A percentile compares a stretch with the other conserved stretches of the same genome.
Evolutionary conservation across 345 rosid species (phyloP).

Genomic region (Noccaea caerulescens): DNA sequence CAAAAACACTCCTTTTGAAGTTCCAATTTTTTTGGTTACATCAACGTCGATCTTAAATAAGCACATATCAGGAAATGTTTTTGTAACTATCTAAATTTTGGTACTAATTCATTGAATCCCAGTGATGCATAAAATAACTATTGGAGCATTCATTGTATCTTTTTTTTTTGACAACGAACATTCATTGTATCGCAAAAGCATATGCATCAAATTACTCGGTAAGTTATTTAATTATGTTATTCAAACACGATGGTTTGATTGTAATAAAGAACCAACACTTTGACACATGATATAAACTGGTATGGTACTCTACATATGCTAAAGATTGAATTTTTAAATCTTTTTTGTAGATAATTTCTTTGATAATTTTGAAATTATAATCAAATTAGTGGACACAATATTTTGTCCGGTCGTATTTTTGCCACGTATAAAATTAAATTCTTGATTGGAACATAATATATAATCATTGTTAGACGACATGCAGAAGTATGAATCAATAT

Average conservation of each 20-base stretch:
- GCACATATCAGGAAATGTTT: constrained; percentile 4
- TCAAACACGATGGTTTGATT: constrained; percentile 24
- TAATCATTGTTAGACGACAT: constrained; percentile 16
- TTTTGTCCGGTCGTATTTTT: constrained; percentile 8
- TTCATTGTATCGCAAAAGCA: constrained; percentile 10
- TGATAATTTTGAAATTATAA: constrained; percentile 8
- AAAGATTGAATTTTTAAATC: not conserved
- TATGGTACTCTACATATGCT: not conserved
- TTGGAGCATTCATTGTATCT: constrained; percentile 17
- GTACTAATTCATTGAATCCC: constrained; percentile 25
- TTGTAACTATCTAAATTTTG: constrained; percentile 8
- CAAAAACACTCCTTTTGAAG: not conserved
- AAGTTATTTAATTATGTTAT: not conserved
- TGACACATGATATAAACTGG: constrained; percentile 5
- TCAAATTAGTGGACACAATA: not conserved
- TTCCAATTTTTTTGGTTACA: constrained; percentile 15
- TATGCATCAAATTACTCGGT: not conserved
- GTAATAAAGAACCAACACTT: constrained; percentile 27
- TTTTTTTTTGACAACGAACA: too few species aligned
- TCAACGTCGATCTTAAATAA: constrained; percentile 12
- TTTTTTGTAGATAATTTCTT: not conserved
- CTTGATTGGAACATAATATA: constrained; percentile 13
- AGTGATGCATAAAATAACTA: not conserved
- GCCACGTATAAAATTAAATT: constrained; percentile 12
- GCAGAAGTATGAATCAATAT: not conserved